These are phyloP conservation scores for Capsicum rhomboideum DNA, from an alignment of 257 asterid species.

Conservation along the genomic window DNA sequence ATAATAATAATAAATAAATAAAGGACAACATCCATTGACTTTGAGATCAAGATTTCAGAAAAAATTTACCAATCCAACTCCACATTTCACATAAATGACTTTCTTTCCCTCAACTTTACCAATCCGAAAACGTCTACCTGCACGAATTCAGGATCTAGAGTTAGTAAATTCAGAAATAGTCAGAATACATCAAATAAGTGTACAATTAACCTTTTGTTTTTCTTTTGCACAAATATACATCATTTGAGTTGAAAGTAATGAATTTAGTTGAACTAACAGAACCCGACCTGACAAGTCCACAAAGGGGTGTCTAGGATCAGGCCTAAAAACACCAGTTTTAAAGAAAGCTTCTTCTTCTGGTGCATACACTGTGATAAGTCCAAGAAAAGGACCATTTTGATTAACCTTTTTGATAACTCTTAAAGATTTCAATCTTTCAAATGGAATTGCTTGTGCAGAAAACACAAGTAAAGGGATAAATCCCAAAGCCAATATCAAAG, in stretches of 20 bases:
- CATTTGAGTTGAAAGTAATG: background rate
- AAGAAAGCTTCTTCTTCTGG: constrained; percentile 53
- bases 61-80: constrained; percentile 40
- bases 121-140: constrained; percentile 50
- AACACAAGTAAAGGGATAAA: constrained; percentile 1
- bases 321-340: constrained; percentile 24
- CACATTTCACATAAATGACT: constrained; percentile 56
- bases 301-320: constrained; percentile 27
- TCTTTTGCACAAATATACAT: too few species aligned
- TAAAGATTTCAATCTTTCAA: constrained; percentile 4
- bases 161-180: background rate
- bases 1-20: too few species aligned
- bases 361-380: constrained; percentile 40
- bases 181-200: background rate
- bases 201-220: too few species aligned
- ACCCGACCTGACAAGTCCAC: constrained; percentile 37
- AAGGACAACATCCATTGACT: background rate
- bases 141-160: background rate
- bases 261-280: background rate
- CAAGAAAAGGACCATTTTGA: constrained; percentile 41
- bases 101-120: constrained; percentile 33
- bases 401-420: constrained; percentile 16
- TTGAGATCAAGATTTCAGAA: background rate
- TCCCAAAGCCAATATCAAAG: background rate
- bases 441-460: constrained; percentile 19